Percentiles rank a stretch among this genome's conserved stretches.
Evolutionary conservation across 139 green algal species (phyloP).

Genomic region (Tetradesmus obliquus): DNA sequence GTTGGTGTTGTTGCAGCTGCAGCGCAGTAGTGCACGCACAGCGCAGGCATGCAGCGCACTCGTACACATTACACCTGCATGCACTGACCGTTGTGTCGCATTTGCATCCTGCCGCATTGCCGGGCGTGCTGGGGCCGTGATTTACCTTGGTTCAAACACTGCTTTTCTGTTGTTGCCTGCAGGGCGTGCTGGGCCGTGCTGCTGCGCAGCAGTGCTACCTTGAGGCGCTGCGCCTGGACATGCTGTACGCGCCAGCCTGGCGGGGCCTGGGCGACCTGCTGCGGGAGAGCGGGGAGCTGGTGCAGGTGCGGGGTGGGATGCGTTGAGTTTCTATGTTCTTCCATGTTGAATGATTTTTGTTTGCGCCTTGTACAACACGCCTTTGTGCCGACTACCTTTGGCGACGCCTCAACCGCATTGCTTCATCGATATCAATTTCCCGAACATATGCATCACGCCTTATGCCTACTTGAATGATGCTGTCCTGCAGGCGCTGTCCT

Average conservation of each 20-base stretch:
- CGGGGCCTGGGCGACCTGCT: constrained; percentile 79
- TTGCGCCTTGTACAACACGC: neutral
- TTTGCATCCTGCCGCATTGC: too few species aligned
- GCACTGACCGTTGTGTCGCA: too few species aligned
- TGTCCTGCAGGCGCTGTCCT: constrained; percentile 20
- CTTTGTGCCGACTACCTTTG: too few species aligned
- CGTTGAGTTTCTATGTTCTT: constrained; percentile 62
- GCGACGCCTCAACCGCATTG: too few species aligned
- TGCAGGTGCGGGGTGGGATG: neutral
- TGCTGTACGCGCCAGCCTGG: constrained; percentile 78
- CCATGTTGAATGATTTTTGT: constrained; percentile 41
- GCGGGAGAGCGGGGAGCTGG: constrained; percentile 67
- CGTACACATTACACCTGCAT: too few species aligned
- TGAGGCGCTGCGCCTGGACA: constrained; percentile 71
- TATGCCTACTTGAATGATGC: neutral
- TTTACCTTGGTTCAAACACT: neutral
- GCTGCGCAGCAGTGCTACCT: constrained; percentile 78
- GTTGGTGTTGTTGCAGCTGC: neutral
- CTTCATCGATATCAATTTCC: too few species aligned
- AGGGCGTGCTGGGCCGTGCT: constrained; percentile 45
- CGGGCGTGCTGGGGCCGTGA: too few species aligned
- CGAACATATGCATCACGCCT: neutral
- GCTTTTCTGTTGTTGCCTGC: neutral
- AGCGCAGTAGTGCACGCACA: neutral
- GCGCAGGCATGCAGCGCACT: too few species aligned